Evolutionary conservation across 2,329 filamentous ascomycete species (phyloP).

Genomic region (Ceratocystis destructans): DNA sequence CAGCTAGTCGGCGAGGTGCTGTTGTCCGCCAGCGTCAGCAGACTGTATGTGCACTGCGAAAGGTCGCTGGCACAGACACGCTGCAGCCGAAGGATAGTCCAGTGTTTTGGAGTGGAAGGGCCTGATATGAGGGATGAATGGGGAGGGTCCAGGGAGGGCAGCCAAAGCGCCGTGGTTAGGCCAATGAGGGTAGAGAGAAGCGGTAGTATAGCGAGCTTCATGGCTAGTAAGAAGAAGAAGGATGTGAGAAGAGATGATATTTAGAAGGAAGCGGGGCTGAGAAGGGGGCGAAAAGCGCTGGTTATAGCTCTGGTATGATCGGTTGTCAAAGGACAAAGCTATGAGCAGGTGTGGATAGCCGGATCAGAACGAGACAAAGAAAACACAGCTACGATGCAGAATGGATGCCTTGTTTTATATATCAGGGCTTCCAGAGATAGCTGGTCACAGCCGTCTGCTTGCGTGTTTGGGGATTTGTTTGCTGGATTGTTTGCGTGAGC

Average conservation of each 20-base stretch:
- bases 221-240: background rate
- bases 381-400: background rate
- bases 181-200: background rate
- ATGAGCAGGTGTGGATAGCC: background rate
- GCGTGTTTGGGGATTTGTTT: background rate
- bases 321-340: background rate
- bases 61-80: background rate
- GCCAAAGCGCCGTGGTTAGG: background rate
- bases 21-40: background rate
- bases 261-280: background rate
- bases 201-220: background rate
- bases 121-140: background rate
- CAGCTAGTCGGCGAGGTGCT: background rate
- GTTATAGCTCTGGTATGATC: background rate
- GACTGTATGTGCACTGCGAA: background rate
- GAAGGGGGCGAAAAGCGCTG: background rate
- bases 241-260: background rate
- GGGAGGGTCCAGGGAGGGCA: background rate
- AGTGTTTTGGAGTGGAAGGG: background rate
- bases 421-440: background rate
- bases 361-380: background rate
- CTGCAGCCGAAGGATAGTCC: slow-evolving; percentile 1
- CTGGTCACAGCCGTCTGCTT: background rate
- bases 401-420: background rate
- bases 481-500: background rate